These are phyloP conservation scores for Geranium rotundifolium DNA, from an alignment of 345 rosid species.

Conservation along the genomic window DNA sequence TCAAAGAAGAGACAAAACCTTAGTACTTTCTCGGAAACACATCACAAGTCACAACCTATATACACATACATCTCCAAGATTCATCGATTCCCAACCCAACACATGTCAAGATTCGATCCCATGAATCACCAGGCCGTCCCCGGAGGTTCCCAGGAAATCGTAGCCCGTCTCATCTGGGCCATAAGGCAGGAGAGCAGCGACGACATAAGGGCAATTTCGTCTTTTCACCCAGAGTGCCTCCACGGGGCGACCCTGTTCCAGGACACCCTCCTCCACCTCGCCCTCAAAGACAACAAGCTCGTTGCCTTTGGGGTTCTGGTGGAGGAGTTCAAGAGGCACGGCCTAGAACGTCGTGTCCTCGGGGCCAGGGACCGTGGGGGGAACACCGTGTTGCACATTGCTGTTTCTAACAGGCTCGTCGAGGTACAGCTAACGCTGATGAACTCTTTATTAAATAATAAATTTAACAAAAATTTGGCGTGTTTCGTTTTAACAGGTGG, in stretches of 20 bases:
- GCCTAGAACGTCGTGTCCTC: neutral
- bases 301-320: conserved; percentile 5
- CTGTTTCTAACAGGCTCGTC: neutral
- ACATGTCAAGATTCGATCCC: too few relatives aligned
- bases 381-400: conserved; percentile 6
- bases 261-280: conserved; percentile 9
- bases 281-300: neutral
- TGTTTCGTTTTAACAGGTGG: too few relatives aligned
- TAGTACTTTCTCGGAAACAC: too few relatives aligned
- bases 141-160: too few relatives aligned
- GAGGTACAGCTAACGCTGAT: neutral
- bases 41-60: too few relatives aligned
- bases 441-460: too few relatives aligned
- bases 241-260: neutral
- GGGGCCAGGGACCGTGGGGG: conserved; percentile 1
- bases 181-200: neutral
- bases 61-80: too few relatives aligned
- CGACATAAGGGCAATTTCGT: neutral
- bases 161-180: too few relatives aligned
- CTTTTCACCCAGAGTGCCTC: neutral
- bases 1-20: too few relatives aligned
- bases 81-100: too few relatives aligned
- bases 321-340: neutral
- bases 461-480: too few relatives aligned
- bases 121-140: too few relatives aligned